These are phyloP conservation scores for Starmerella cellae DNA, from an alignment of 805 yeast genomes.

Conservation along the genomic window DNA sequence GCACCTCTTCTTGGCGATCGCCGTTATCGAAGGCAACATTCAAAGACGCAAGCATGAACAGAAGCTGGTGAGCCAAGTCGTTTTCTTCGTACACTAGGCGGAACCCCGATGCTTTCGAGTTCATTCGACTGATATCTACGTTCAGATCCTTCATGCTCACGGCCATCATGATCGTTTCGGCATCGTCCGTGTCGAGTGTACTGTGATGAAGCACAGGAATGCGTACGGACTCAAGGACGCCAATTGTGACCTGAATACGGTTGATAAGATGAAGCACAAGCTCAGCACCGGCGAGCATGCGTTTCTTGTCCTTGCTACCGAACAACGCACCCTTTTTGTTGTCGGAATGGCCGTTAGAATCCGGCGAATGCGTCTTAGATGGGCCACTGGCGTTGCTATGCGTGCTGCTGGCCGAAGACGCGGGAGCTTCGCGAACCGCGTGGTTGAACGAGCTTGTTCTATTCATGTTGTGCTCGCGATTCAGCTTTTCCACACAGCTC, in stretches of 20 bases:
- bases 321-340: slow-evolving; percentile 4
- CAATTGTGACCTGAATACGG: slow-evolving; percentile 28
- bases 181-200: not conserved
- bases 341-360: slow-evolving; percentile 2
- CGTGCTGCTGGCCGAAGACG: not conserved
- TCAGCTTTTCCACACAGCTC: not conserved
- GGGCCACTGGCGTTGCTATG: not conserved
- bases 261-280: slow-evolving; percentile 26
- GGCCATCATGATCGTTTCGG: slow-evolving; percentile 20
- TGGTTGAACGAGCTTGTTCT: too few species aligned
- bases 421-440: not conserved
- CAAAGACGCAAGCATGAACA: slow-evolving; percentile 26
- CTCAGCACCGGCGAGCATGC: slow-evolving; percentile 4
- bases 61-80: slow-evolving; percentile 32
- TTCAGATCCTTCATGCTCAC: slow-evolving; percentile 26
- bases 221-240: slow-evolving; percentile 24
- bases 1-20: slow-evolving; percentile 27
- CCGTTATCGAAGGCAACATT: slow-evolving; percentile 27
- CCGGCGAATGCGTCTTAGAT: not conserved
- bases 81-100: slow-evolving; percentile 26
- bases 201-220: slow-evolving; percentile 19
- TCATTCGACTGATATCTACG: slow-evolving; percentile 30
- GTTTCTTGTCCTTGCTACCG: slow-evolving; percentile 7
- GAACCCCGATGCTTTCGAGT: slow-evolving; percentile 31
- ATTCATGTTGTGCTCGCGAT: not conserved